Percentiles rank a stretch among this genome's conserved stretches.
These are phyloP conservation scores for Colletotrichum horii DNA, from an alignment of 2,329 filamentous ascomycete species.

Conservation along the genomic window DNA sequence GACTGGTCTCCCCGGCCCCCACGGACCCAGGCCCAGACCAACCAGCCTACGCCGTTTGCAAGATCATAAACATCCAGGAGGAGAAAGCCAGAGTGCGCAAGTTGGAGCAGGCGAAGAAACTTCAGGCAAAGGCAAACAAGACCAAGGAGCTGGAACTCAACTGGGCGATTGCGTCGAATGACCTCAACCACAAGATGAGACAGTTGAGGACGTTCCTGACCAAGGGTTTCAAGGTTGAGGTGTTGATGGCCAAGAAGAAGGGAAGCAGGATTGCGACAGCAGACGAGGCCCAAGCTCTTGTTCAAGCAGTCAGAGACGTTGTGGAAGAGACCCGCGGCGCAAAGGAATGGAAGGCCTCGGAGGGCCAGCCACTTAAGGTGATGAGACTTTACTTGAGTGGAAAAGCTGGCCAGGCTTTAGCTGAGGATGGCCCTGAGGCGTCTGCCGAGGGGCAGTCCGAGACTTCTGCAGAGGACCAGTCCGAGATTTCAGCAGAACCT, in stretches of 20 bases:
- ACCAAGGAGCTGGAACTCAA: conserved; percentile 86
- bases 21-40: conserved; percentile 25
- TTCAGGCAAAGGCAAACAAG: conserved; percentile 42
- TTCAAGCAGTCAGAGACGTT: conserved; percentile 46
- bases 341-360: conserved; percentile 48
- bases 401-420: neutral
- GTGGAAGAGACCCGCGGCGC: conserved; percentile 37
- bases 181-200: conserved; percentile 74
- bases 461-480: neutral
- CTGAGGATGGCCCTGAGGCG: neutral
- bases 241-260: conserved; percentile 72
- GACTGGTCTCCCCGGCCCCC: conserved; percentile 35
- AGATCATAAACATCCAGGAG: conserved; percentile 66
- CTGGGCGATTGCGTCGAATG: conserved; percentile 82
- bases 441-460: neutral
- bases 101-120: conserved; percentile 47
- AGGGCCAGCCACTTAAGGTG: conserved; percentile 49
- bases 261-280: conserved; percentile 61
- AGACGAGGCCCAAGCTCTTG: conserved; percentile 65
- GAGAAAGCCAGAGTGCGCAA: conserved; percentile 49
- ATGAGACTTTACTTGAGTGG: conserved; percentile 49
- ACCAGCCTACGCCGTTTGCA: conserved; percentile 66
- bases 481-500: neutral
- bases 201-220: conserved; percentile 71
- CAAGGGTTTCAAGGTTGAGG: conserved; percentile 78